These are phyloP conservation scores for Diaporthe caulivora DNA, from an alignment of 2,329 filamentous ascomycete genomes.

Conservation along the genomic window DNA sequence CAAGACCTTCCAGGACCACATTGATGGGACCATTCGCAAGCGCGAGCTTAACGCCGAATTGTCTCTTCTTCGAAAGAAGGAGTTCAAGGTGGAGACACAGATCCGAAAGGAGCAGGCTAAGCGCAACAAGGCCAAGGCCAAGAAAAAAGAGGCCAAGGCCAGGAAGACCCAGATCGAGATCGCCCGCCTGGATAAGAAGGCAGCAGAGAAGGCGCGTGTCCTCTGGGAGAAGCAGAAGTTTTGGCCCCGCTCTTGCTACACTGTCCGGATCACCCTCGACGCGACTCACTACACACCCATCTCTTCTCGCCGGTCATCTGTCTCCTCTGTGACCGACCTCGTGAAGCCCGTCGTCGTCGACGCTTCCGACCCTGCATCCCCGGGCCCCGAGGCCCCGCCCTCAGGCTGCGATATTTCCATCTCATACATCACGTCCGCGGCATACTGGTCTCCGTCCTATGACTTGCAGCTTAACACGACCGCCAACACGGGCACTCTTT, in stretches of 20 bases:
- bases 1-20: conserved; percentile 56
- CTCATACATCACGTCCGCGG: conserved; percentile 70
- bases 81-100: conserved; percentile 46
- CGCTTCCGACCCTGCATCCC: conserved; percentile 53
- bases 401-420: conserved; percentile 61
- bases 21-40: conserved; percentile 48
- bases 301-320: conserved; percentile 63
- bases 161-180: conserved; percentile 52
- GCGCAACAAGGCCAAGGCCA: conserved; percentile 47
- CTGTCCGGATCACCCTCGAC: conserved; percentile 65
- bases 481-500: conserved; percentile 62
- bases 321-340: conserved; percentile 65
- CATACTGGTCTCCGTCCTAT: conserved; percentile 72
- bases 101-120: conserved; percentile 45
- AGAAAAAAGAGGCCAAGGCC: conserved; percentile 51
- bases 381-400: conserved; percentile 43
- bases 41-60: conserved; percentile 52
- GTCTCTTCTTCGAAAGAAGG: conserved; percentile 48
- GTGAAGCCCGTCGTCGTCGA: conserved; percentile 64
- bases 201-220: conserved; percentile 58
- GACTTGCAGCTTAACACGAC: conserved; percentile 72
- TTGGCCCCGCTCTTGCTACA: conserved; percentile 64
- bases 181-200: conserved; percentile 52
- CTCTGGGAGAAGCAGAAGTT: conserved; percentile 58
- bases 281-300: conserved; percentile 55